Conservation (phyloP, 2,329 filamentous ascomycete species). For the Myriosclerotinia scirpicola region DNA sequence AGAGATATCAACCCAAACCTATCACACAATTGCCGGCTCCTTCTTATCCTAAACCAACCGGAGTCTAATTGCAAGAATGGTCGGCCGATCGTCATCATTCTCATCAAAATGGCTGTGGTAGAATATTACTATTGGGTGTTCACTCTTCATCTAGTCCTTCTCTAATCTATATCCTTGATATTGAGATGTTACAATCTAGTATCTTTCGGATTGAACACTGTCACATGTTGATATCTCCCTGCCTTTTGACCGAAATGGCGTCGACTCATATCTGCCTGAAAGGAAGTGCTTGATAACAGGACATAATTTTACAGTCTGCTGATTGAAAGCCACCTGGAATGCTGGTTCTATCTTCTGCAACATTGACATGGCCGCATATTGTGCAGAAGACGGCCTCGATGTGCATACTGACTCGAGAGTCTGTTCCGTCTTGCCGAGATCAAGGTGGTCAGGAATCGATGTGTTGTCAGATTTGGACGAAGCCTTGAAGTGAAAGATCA, state of each 20-base stretch:
- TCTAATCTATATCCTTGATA: constrained; percentile 26
- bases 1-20: constrained; percentile 25
- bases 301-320: constrained; percentile 34
- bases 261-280: constrained; percentile 20
- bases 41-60: constrained; percentile 30
- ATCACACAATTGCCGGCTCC: constrained; percentile 32
- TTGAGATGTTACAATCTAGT: constrained; percentile 13
- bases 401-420: constrained; percentile 21
- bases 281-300: constrained; percentile 22
- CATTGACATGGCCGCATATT: constrained; percentile 23
- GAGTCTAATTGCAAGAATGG: constrained; percentile 17
- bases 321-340: constrained; percentile 34
- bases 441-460: constrained; percentile 29
- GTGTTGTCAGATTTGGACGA: constrained; percentile 37
- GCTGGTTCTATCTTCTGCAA: constrained; percentile 32
- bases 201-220: constrained; percentile 21
- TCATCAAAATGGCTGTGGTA: constrained; percentile 9
- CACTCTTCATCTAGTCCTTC: constrained; percentile 17
- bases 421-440: constrained; percentile 23
- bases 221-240: constrained; percentile 25
- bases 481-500: constrained; percentile 29
- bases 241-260: constrained; percentile 14
- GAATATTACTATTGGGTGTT: constrained; percentile 13
- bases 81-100: constrained; percentile 18
- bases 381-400: constrained; percentile 21